Conservation (phyloP, 306 rosid genomes). For the Quercus alba region DNA sequence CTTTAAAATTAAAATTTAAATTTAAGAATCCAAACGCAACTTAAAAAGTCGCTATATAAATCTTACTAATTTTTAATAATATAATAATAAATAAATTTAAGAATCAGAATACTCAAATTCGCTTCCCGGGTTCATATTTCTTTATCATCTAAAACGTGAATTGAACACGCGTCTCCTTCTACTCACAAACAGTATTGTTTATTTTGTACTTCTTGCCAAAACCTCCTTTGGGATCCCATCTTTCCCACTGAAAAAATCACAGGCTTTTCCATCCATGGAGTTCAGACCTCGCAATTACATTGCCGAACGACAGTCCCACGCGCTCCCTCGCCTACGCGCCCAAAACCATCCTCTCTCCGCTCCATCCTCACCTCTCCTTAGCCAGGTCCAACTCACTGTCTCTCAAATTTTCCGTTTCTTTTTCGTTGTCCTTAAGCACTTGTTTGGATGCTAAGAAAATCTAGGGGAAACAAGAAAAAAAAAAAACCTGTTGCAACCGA, state of each 20-base stretch:
- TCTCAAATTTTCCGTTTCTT: not conserved
- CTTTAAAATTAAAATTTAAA: no score
- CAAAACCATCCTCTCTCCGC: conserved; percentile 54
- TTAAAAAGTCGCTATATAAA: no score
- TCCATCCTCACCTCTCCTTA: conserved; percentile 22
- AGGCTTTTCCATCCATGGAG: conserved; percentile 58
- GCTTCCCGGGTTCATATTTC: not conserved
- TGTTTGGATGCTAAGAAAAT: conserved; percentile 23
- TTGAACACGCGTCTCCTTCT: not conserved
- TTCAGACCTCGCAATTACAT: conserved; percentile 73
- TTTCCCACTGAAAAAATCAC: not conserved
- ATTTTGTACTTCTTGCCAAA: not conserved
- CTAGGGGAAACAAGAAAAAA: not conserved
- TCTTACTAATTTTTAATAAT: no score
- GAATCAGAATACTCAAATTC: not conserved
- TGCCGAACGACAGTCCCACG: conserved; percentile 49
- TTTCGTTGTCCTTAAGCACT: not conserved
- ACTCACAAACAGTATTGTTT: no score
- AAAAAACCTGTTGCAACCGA: not conserved
- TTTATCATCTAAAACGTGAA: not conserved
- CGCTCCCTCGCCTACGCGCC: conserved; percentile 58
- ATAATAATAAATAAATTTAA: no score
- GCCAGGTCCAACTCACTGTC: conserved; percentile 41
- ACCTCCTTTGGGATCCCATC: not conserved
- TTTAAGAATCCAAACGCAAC: no score